A percentile compares a stretch with the other conserved stretches of the same genome.
phyloP scores from a whole-genome alignment of 2,329 filamentous ascomycete genomes.

The Emydomyces testavorans region DNA sequence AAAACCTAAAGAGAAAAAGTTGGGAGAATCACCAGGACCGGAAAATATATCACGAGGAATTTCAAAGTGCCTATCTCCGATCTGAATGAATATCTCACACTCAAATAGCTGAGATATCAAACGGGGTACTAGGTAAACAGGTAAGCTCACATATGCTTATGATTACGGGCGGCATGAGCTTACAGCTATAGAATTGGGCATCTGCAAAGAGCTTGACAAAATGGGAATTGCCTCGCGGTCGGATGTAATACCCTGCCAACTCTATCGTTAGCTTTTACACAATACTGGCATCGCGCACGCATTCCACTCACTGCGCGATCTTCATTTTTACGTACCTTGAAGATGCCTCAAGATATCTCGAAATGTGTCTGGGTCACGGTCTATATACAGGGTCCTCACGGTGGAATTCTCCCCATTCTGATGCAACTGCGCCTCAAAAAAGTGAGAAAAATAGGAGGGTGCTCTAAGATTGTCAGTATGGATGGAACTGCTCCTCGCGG shows the following conservation, averaged over 20 bases:
- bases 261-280: too few relatives aligned
- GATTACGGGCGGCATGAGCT: not conserved
- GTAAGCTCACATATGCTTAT: not conserved
- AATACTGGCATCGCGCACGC: too few relatives aligned
- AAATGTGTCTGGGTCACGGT: conserved; percentile 83
- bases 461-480: conserved; percentile 52
- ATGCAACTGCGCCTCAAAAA: conserved; percentile 73
- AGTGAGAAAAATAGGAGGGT: conserved; percentile 91
- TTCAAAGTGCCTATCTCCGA: conserved; percentile 76
- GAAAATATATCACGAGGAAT: conserved; percentile 82
- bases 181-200: conserved; percentile 83
- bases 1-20: conserved; percentile 90
- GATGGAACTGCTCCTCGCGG: not conserved
- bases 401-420: conserved; percentile 48
- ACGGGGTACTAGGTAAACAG: conserved; percentile 57
- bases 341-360: conserved; percentile 80
- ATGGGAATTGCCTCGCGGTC: conserved; percentile 68
- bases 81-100: conserved; percentile 81
- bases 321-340: conserved; percentile 44
- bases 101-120: conserved; percentile 85
- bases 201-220: conserved; percentile 90
- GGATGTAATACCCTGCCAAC: conserved; percentile 63
- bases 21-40: conserved; percentile 77
- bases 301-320: too few relatives aligned
- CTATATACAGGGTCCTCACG: conserved; percentile 81